phyloP scores from a whole-genome alignment of 2,329 filamentous ascomycete species.

The Calonectria multiphialidica region DNA sequence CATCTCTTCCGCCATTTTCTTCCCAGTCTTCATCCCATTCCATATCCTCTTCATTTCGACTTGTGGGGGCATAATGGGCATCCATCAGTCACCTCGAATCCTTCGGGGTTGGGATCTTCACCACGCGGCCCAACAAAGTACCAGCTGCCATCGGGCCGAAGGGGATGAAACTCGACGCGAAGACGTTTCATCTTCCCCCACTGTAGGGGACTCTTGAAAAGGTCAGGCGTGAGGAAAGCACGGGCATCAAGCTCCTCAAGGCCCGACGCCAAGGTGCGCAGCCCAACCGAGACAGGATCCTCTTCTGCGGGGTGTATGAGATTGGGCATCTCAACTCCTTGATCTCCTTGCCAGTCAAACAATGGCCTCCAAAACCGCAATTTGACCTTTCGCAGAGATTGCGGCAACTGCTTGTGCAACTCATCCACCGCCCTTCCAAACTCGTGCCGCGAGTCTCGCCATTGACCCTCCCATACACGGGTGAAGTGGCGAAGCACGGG shows the following conservation, averaged over 20 bases:
- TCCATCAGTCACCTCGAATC: background rate
- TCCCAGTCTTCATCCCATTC: background rate
- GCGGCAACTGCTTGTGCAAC: background rate
- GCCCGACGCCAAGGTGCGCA: background rate
- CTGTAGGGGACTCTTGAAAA: background rate
- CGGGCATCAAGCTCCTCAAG: slow-evolving; percentile 14
- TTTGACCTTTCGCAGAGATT: background rate
- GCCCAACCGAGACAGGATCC: slow-evolving; percentile 12
- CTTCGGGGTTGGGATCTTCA: background rate
- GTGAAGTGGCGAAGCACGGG: background rate
- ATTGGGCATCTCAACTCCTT: slow-evolving; percentile 4
- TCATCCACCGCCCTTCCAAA: slow-evolving; percentile 14
- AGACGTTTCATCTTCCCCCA: slow-evolving; percentile 5
- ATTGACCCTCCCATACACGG: slow-evolving; percentile 15
- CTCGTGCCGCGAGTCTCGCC: slow-evolving; percentile 17
- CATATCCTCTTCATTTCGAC: slow-evolving; percentile 1
- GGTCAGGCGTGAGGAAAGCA: slow-evolving; percentile 1
- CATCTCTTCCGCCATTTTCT: background rate
- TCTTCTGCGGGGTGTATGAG: slow-evolving; percentile 3
- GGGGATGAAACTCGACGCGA: slow-evolving; percentile 9
- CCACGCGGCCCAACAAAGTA: slow-evolving; percentile 19
- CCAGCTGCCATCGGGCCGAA: slow-evolving; percentile 5
- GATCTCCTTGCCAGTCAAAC: background rate
- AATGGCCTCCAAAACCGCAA: background rate
- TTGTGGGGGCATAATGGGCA: background rate